phyloP scores from a whole-genome alignment of 257 asterid genomes.

The Solanum paucissectum region DNA sequence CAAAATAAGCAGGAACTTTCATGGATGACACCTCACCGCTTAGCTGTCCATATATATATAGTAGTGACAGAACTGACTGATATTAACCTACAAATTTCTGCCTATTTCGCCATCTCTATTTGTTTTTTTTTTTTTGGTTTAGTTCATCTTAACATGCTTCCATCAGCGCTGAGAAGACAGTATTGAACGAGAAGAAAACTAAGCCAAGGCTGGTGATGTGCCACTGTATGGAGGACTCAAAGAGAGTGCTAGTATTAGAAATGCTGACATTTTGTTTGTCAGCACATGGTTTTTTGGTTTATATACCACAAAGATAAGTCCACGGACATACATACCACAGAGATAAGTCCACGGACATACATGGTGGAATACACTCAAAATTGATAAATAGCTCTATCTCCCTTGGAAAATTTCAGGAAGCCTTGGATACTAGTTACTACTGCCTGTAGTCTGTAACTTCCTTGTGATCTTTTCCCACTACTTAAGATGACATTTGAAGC shows the following conservation, averaged over 20 bases:
- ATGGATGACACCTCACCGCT: not conserved
- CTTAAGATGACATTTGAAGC: too few species aligned
- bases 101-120: not conserved
- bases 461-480: too few species aligned
- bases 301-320: not conserved
- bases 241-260: not conserved
- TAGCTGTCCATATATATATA: too few species aligned
- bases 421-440: too few species aligned
- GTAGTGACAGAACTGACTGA: not conserved
- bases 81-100: not conserved
- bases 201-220: not conserved
- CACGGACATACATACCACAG: not conserved
- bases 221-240: too few species aligned
- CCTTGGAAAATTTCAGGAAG: too few species aligned
- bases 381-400: too few species aligned
- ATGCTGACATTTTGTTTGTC: not conserved
- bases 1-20: not conserved
- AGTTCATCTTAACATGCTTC: not conserved
- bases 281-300: not conserved
- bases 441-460: too few species aligned
- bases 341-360: not conserved
- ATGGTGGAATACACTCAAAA: not conserved
- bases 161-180: not conserved
- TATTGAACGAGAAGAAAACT: not conserved
- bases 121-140: not conserved